Conservation (phyloP, 495 filamentous ascomycete species). For the Tuber umbilicatum region DNA sequence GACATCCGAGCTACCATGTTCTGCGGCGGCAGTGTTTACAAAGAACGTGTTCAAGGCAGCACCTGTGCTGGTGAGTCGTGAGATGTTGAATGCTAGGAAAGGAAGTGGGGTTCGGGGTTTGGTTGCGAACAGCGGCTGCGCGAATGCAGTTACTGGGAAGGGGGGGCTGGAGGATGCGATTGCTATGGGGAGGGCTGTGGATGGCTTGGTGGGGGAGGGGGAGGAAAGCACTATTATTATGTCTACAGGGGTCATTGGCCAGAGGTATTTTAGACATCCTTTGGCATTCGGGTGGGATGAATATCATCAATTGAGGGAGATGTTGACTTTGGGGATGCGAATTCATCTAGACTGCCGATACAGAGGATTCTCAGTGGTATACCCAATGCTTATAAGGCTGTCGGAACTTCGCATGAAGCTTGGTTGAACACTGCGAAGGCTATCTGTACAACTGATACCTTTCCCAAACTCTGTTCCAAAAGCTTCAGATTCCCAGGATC, state of each 20-base stretch:
- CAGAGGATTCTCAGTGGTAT: constrained; percentile 79
- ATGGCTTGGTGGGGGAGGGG: constrained; percentile 56
- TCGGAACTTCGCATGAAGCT: constrained; percentile 69
- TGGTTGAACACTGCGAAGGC: constrained; percentile 84
- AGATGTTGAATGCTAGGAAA: constrained; percentile 57
- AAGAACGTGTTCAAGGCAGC: constrained; percentile 98
- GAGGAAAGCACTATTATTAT: constrained; percentile 75
- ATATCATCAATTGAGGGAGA: not conserved
- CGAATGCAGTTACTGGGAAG: constrained; percentile 94
- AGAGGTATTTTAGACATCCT: constrained; percentile 53
- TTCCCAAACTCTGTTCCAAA: constrained; percentile 86
- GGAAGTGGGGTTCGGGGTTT: constrained; percentile 71
- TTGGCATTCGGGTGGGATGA: not conserved
- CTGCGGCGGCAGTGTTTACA: constrained; percentile 92
- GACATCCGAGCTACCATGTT: constrained; percentile 76
- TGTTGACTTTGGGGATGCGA: constrained; percentile 17
- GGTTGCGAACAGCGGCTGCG: constrained; percentile 91
- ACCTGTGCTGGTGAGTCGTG: constrained; percentile 74
- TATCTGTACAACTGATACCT: constrained; percentile 98
- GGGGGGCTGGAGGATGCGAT: constrained; percentile 82
- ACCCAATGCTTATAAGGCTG: constrained; percentile 61
- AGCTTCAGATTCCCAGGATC: constrained; percentile 81
- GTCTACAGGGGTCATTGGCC: constrained; percentile 97
- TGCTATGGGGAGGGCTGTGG: constrained; percentile 71
- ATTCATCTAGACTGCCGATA: constrained; percentile 63